phyloP scores from a whole-genome alignment of 2,329 filamentous ascomycete genomes.

The Rhinocladiella mackenziei region DNA sequence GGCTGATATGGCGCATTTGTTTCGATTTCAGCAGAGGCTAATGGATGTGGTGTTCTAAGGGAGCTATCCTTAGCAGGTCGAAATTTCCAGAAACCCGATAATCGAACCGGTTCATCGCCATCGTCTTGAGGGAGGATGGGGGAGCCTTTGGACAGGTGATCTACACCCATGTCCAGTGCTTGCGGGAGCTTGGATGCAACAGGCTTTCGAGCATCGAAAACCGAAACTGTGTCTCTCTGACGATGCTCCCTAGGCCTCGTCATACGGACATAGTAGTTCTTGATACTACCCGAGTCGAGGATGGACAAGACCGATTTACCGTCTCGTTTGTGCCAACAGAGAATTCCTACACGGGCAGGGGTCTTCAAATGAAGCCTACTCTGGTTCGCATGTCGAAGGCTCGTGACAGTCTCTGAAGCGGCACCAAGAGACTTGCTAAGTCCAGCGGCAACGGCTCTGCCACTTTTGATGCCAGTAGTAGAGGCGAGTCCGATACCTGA shows the following conservation, averaged over 20 bases:
- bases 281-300: slow-evolving; percentile 43
- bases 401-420: slow-evolving; percentile 47
- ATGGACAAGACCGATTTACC: slow-evolving; percentile 41
- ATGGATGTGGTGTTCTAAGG: slow-evolving; percentile 48
- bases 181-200: slow-evolving; percentile 21
- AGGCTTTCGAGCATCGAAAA: slow-evolving; percentile 29
- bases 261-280: slow-evolving; percentile 29
- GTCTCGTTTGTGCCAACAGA: slow-evolving; percentile 45
- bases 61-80: slow-evolving; percentile 41
- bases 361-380: slow-evolving; percentile 45
- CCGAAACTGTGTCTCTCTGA: slow-evolving; percentile 38
- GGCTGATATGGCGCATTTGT: slow-evolving; percentile 94
- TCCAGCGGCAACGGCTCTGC: slow-evolving; percentile 48
- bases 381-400: slow-evolving; percentile 46
- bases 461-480: slow-evolving; percentile 44
- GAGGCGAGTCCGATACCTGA: slow-evolving; percentile 43
- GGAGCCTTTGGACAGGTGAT: background rate
- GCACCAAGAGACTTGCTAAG: slow-evolving; percentile 50
- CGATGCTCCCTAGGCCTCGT: slow-evolving; percentile 28
- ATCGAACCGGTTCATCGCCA: background rate
- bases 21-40: slow-evolving; percentile 84
- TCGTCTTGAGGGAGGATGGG: slow-evolving; percentile 11
- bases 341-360: slow-evolving; percentile 41
- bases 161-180: slow-evolving; percentile 4
- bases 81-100: slow-evolving; percentile 41